Evolutionary conservation across 257 asterid species (phyloP), one percentile per base, ranked within the genome.

Genomic region (Solanum lycopersicoides): DNA sequence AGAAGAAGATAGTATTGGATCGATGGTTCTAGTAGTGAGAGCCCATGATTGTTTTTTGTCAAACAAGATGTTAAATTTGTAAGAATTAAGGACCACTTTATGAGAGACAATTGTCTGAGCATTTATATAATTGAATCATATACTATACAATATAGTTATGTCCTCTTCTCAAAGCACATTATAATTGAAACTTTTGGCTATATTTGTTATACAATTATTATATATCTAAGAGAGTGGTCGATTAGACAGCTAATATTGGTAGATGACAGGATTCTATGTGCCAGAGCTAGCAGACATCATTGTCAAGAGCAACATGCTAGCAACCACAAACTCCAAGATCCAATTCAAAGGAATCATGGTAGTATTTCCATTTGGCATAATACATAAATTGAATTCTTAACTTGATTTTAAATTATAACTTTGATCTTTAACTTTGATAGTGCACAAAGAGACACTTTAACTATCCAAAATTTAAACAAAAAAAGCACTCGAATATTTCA

Each of bases 291-390:
- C 93, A 25, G 92, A 90, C 37, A 35, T 91, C 28, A 89, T 91
- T 85, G 45, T 88, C 80, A 89, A 82, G 30, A 89, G 75, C 75
- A 90, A 90, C 79, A 87, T 11, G 9, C 63, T 39, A 45, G 37
- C 87, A 6, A 59, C n/a, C 21, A 12, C 90, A 37, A 83, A 88
- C 10, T 45, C 85, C 30, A 84, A 66, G 42, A 91, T 91, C 73
- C 91, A 66, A 63, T 74, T 91, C 4, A 91, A 90, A 84, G 93
- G 93, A 39, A 89, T 91, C 77, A 90, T 91, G 93, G 93, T 91
- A 90, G 34, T 73, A 79, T 10, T 65, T 28, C 30, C 30, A 28
- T 28, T 28, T 28, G 30, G 30, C 30, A 28, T 28, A 28, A 28
- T 28, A 28, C 1, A 28, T 28, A 28, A 28, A 28, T 28, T 28